Evolutionary conservation across 1,139 yeast species (phyloP), one percentile per base, ranked within the genome.

Genomic region (Lodderomyces margitis): DNA sequence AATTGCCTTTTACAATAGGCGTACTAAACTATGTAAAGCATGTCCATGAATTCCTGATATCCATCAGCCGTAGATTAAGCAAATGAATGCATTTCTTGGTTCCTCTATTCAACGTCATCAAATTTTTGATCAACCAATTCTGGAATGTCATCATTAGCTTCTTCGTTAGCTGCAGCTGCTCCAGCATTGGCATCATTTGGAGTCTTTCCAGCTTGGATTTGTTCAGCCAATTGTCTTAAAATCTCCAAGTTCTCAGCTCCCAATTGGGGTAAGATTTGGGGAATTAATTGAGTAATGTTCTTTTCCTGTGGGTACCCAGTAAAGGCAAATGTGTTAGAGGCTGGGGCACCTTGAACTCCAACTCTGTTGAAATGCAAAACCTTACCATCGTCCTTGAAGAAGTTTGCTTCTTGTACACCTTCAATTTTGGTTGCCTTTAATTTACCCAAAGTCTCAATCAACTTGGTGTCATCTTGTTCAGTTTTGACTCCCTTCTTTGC

Each of bases 281-380:
- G 98, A 60, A 92, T 82, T 74, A 92, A 83, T 63, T 91, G 96
- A 57, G 94, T 85, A 59, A 92, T 81, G 56, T 83, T 81, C 82
- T 89, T 91, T 74, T 87, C 95, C 71, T 88, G 95, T 52, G 96
- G 89, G 72, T 83, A 81, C 68, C 98, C 98, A 68, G 89, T 86
- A 78, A 92, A 84, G 56, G 95, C 95, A 68, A 86, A 87, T 52
- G 96, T 86, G 83, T 92, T 91, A 77, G 85, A 78, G 59, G 84
- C 84, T 59, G 87, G 82, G 56, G 96, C 89, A 55, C 89, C 89
- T 76, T 91, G 97, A 53, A 91, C 95, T 74, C 89, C 88, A 54
- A 88, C 95, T 71, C 92, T 83, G 78, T 86, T 83, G 80, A 92
- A 89, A 77, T 91, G 97, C 70, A 91, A 77, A 53, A 92, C 97